These are phyloP conservation scores for Cucumis sativus DNA, from an alignment of 306 rosid species.

Conservation along the genomic window DNA sequence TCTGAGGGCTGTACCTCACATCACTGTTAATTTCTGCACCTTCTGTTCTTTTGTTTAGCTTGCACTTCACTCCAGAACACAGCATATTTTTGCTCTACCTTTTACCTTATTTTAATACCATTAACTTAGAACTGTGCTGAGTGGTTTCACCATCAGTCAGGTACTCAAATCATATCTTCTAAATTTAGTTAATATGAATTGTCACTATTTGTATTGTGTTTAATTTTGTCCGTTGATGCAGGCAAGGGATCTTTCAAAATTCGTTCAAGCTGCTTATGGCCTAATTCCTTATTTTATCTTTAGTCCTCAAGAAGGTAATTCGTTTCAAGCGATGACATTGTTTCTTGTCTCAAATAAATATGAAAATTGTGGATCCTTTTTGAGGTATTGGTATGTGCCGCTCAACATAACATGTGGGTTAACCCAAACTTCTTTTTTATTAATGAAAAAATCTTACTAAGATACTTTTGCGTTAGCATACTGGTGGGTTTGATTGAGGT, in stretches of 20 bases:
- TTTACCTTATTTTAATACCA: background rate
- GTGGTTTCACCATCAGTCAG: background rate
- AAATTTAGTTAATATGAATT: background rate
- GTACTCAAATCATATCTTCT: background rate
- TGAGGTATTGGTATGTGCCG: background rate
- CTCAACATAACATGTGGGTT: background rate
- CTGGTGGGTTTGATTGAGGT: background rate
- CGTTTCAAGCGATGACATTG: conserved; percentile 4
- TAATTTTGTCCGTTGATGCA: conserved; percentile 18
- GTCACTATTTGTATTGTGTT: background rate
- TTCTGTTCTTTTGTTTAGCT: background rate
- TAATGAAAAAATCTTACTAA: background rate
- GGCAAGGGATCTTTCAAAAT: conserved; percentile 86
- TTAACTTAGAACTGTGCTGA: background rate
- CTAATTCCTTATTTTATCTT: conserved; percentile 86
- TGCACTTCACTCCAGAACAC: background rate
- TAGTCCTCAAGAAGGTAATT: conserved; percentile 84
- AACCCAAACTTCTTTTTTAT: background rate
- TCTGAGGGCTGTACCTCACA: background rate
- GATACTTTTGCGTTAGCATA: background rate
- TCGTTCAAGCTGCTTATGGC: conserved; percentile 73
- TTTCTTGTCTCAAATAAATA: background rate
- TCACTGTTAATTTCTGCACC: background rate
- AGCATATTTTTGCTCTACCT: background rate
- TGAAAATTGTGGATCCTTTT: background rate